Base-by-base conservation (phyloP, 2,329 filamentous ascomycete genomes). In the Talaromyces sp. region DNA sequence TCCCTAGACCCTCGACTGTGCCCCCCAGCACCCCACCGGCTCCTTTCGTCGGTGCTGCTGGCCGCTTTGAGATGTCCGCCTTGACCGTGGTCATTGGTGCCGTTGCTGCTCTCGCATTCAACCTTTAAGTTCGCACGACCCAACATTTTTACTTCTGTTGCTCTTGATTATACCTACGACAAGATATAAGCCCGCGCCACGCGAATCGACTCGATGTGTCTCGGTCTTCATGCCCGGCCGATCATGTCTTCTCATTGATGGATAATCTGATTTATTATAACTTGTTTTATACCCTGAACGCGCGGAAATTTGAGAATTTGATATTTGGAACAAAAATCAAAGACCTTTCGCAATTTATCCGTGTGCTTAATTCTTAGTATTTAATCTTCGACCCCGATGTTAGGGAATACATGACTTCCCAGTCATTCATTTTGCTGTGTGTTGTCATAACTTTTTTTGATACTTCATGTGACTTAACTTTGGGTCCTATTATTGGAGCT, bases 31-130 rank as follows among this genome's bases (percentile, higher is more conserved):
- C 27, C 5, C 42, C 55, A 14, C 55, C 53, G 14, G 42, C 56
- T 34, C 53, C 65, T 2, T 70, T 65, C 66, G 70, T 68, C 62
- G 69, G 66, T 10, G 69, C 69, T 28, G 68, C 68, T 36, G 67
- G 68, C 33, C 61, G 65, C 44, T 65, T 68, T 44, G 56, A 63
- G 40, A 51, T 70, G 28, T 70, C 69, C 54, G 65, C 65, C 36
- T 30, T 68, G 12, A 67, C 67, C 9, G 62, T 66, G 8, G 63
- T 63, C n/a, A 58, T 71, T 31, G 69, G 69, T 52, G 67, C 67
- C 30, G 42, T 69, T 36, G 61, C 56, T 54, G 65, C 65, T 23
- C 59, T 65, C 57, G 66, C 64, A 40, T 65, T 71, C 64, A 68
- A 70, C 62, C 56, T 70, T 53, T 70, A 66, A 68, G 58, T 61